These are phyloP conservation scores for Grigorovia yakushimaensis DNA, from an alignment of 805 yeast species.

Conservation along the genomic window DNA sequence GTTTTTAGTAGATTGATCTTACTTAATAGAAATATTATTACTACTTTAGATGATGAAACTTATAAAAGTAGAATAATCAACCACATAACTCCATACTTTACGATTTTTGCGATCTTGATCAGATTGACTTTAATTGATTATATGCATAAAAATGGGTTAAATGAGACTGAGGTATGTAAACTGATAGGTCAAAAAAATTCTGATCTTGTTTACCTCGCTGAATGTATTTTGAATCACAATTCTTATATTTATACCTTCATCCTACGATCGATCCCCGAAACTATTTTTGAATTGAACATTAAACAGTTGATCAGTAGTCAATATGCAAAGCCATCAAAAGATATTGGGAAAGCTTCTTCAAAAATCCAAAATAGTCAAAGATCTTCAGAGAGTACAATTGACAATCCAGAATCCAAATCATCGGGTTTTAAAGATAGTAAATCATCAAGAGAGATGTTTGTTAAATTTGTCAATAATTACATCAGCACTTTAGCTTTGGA, in stretches of 20 bases:
- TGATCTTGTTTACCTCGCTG: constrained; percentile 14
- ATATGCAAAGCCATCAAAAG: neutral
- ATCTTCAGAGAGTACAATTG: neutral
- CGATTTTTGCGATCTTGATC: constrained; percentile 3
- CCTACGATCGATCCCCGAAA: constrained; percentile 13
- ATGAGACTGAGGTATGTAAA: constrained; percentile 51
- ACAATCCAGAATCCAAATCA: neutral
- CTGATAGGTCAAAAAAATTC: constrained; percentile 32
- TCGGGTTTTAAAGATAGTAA: neutral
- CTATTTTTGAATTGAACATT: constrained; percentile 17
- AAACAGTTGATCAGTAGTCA: constrained; percentile 11
- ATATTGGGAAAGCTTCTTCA: neutral
- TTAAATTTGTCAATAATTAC: neutral
- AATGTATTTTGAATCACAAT: constrained; percentile 33
- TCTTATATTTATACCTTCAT: constrained; percentile 15
- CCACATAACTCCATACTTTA: constrained; percentile 5
- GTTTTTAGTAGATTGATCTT: neutral
- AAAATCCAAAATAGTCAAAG: neutral
- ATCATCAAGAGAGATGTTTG: neutral
- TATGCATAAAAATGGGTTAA: constrained; percentile 22
- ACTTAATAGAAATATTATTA: neutral
- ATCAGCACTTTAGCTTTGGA: too few relatives aligned
- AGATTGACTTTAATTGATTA: constrained; percentile 2
- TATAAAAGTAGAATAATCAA: constrained; percentile 2
- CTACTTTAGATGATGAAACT: neutral